These are phyloP conservation scores for Leishmania major DNA, from an alignment of 208 protist species.

Conservation along the genomic window DNA sequence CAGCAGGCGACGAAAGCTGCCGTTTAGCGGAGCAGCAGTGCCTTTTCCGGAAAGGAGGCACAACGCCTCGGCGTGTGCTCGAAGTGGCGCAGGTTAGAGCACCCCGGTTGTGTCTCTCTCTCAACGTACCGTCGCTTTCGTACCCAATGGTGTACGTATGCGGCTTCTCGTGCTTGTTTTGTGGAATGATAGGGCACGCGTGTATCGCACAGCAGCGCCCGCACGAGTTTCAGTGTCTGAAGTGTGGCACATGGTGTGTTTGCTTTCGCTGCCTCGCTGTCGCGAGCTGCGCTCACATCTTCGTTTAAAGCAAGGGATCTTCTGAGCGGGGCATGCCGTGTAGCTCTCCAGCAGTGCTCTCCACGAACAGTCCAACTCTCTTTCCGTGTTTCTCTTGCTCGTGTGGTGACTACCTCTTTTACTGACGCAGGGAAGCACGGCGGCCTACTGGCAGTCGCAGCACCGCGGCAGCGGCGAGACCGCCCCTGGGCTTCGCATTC, in stretches of 20 bases:
- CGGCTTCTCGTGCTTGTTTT: neutral
- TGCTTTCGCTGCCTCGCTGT: neutral
- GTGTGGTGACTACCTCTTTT: neutral
- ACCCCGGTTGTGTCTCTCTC: neutral
- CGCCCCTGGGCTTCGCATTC: neutral
- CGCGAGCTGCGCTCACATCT: neutral
- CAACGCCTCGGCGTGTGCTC: neutral
- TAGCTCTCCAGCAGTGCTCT: neutral
- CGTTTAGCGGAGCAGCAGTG: neutral
- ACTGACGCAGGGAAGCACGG: neutral
- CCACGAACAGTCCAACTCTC: neutral
- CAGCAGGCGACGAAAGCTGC: constrained; percentile 13
- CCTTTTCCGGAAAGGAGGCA: neutral
- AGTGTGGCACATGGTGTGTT: neutral
- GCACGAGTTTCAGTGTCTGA: neutral
- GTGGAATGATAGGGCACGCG: neutral
- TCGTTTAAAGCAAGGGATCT: neutral
- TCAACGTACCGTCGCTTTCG: too few species aligned
- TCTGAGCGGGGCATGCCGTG: neutral
- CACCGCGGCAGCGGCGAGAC: neutral
- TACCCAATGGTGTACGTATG: neutral
- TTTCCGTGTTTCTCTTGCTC: neutral
- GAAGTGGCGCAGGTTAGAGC: neutral
- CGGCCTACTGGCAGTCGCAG: neutral
- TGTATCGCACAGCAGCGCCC: neutral